phyloP scores from a whole-genome alignment of 345 rosid species.

The Bruguiera gymnorhiza region DNA sequence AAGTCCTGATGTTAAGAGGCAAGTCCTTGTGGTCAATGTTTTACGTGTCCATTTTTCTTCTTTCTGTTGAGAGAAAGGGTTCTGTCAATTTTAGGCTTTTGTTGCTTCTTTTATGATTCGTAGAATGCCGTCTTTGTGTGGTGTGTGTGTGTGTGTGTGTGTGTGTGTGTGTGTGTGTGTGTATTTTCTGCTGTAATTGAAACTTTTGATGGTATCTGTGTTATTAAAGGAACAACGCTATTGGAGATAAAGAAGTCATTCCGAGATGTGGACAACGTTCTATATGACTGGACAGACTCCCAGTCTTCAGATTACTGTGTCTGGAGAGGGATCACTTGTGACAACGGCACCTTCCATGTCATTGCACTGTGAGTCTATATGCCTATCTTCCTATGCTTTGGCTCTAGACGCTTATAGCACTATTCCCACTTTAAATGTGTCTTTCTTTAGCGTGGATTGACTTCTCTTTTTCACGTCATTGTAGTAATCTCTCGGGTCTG shows the following conservation, averaged over 20 bases:
- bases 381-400: conserved; percentile 1
- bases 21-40: no score
- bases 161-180: no score
- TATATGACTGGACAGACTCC: conserved; percentile 86
- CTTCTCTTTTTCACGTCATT: conserved; percentile 21
- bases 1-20: no score
- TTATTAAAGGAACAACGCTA: conserved; percentile 55
- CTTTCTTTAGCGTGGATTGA: conserved; percentile 1
- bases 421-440: no score
- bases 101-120: no score
- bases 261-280: conserved; percentile 82
- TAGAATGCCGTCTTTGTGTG: no score
- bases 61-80: no score
- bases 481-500: conserved; percentile 82
- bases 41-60: no score
- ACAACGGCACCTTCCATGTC: conserved; percentile 77
- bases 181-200: no score
- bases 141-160: no score
- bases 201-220: no score
- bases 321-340: conserved; percentile 92
- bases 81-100: no score
- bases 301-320: conserved; percentile 83
- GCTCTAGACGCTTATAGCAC: not conserved
- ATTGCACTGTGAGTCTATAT: conserved; percentile 63
- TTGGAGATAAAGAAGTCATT: conserved; percentile 95